Conservation (phyloP, 331 rosid genomes). For the Phaseolus coccineus region DNA sequence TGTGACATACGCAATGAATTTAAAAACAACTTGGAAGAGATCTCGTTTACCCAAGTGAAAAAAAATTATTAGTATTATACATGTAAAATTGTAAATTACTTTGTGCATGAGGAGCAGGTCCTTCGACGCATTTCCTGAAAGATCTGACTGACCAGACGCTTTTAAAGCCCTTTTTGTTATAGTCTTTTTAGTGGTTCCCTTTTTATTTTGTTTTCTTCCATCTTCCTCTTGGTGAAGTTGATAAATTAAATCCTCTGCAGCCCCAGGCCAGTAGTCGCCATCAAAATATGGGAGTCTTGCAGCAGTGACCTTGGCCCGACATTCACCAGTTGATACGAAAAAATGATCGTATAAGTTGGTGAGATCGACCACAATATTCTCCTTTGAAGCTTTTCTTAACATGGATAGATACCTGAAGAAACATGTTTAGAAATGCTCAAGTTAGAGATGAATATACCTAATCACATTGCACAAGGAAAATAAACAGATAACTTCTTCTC, state of each 20-base stretch:
- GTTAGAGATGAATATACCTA: constrained; percentile 38
- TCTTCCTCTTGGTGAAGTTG: constrained; percentile 96
- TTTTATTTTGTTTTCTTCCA: constrained; percentile 78
- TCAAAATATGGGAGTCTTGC: constrained; percentile 97
- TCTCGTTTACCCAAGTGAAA: neutral
- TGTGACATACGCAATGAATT: neutral
- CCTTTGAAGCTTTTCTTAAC: constrained; percentile 94
- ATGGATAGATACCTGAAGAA: constrained; percentile 83
- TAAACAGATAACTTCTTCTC: neutral
- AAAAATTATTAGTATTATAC: neutral
- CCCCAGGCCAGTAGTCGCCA: constrained; percentile 99
- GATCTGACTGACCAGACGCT: constrained; percentile 91
- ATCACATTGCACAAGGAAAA: constrained; percentile 24
- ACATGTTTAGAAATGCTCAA: constrained; percentile 22
- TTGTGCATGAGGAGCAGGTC: constrained; percentile 65
- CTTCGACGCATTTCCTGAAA: constrained; percentile 82
- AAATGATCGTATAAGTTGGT: constrained; percentile 95
- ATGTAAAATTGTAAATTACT: constrained; percentile 37
- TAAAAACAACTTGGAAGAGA: constrained; percentile 28
- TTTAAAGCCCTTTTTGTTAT: constrained; percentile 88
- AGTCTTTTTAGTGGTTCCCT: constrained; percentile 55
- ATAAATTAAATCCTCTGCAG: constrained; percentile 95
- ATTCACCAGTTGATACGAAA: constrained; percentile 80
- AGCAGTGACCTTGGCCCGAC: constrained; percentile 91
- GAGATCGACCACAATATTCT: constrained; percentile 78